Evolutionary conservation across 768 basidiomycete species (phyloP), one percentile per base, ranked within the genome.

Genomic region (Tubosaeta sp.): DNA sequence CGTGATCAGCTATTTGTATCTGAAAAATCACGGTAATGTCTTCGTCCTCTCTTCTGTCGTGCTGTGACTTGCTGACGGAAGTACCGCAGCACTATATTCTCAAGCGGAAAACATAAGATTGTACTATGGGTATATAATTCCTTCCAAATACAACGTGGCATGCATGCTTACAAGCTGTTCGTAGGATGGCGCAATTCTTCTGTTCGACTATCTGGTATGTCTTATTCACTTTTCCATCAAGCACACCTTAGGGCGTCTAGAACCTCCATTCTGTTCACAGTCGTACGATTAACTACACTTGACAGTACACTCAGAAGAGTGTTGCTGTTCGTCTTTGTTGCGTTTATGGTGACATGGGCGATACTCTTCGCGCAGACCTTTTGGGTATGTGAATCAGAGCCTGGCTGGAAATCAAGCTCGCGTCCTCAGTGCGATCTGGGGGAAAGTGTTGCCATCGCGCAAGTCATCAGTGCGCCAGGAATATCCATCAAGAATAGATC

Each of bases 331-430:
- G 1, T 53, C 32, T 48, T 48, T 27, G 38, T 12, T 4, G 48
- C 29, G 19, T 48, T 48, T 32, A 31, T 48, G 17, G 38, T 42
- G 13, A 43, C 46, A 10, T 53, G 52, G 52, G n/a, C n/a, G 14
- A 26, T 53, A 17, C 46, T 53, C 19, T 48, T 53, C 16, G 46
- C 46, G 4, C 52, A 53, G 29, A 12, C 32, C 17, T 41, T 48
- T 34, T 53, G 52, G 52, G 26, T 37, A 4, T 52, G 51, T 33
- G 51, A 52, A 41, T 11, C 51, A 14, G 51, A 52, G n/a, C 45
- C 22, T 4, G 45, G 33, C 19, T 53, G 52, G 52, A 53, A 48
- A 35, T 43, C 46, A 5, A 12, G 43, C 4, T n/a, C n/a, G n/a
- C n/a, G n/a, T n/a, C n/a, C n/a, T n/a, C n/a, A n/a, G n/a, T n/a